phyloP scores from a whole-genome alignment of 495 filamentous ascomycete genomes.

The Penicillium alfredii region DNA sequence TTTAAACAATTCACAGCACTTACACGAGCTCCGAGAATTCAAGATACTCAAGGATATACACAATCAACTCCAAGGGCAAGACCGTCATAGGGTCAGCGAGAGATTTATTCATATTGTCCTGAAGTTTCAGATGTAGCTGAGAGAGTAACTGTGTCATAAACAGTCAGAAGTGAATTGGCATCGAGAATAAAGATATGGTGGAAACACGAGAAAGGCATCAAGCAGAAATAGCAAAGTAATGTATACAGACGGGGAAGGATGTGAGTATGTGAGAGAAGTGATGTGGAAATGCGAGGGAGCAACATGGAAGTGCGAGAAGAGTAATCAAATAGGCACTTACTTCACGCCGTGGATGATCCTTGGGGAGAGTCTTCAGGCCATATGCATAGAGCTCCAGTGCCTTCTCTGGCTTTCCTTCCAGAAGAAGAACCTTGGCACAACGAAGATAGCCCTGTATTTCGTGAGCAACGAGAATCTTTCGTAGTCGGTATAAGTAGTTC shows the following conservation, averaged over 20 bases:
- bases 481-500: no score
- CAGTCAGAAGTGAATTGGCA: slow-evolving; percentile 6
- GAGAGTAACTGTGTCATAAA: slow-evolving; percentile 31
- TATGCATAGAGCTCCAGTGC: slow-evolving; percentile 58
- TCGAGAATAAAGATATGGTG: no score
- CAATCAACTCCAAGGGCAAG: slow-evolving; percentile 45
- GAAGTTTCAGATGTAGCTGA: slow-evolving; percentile 41
- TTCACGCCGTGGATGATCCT: slow-evolving; percentile 37
- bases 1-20: no score
- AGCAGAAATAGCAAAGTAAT: no score
- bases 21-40: no score
- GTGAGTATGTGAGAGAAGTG: no score
- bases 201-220: no score
- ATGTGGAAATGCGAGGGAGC: no score
- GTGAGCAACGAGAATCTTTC: slow-evolving; percentile 2
- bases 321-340: no score
- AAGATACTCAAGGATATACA: slow-evolving; percentile 39
- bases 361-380: slow-evolving; percentile 46
- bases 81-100: slow-evolving; percentile 40
- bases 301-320: no score
- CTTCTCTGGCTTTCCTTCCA: slow-evolving; percentile 46
- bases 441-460: slow-evolving; percentile 54
- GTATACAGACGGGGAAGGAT: no score
- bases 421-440: slow-evolving; percentile 54
- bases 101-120: slow-evolving; percentile 24